Evolutionary conservation across 495 filamentous ascomycete species (phyloP), one percentile per base, ranked within the genome.

Genomic region (Lasiosphaeriaceae sp.): DNA sequence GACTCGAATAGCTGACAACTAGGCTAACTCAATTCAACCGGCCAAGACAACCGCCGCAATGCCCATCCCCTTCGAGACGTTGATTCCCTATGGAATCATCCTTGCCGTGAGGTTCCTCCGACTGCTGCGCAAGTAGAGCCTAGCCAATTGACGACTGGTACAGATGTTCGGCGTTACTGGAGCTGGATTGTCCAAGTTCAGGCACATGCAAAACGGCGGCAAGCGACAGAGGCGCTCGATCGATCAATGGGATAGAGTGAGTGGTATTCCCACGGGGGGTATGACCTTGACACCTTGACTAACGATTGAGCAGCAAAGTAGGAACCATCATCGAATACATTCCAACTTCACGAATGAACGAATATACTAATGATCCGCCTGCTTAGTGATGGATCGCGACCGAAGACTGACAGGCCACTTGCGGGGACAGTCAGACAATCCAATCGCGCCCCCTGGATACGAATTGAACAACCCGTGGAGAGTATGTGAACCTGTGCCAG

Each of bases 381-480:
- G 16, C 24, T 62, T 62, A 97, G 94, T 99, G 95, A 96, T 97
- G 92, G 88, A 97, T 56, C 84, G 94, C 66, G 94, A 99, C 70
- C 77, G 86, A 62, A 81, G 94, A 67, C 81, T 99, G 70, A 99
- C 94, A 49, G 94, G 94, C 58, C 82, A 71, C 49, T 63, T 88
- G 65, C 81, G 95, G 76, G 95, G 92, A 39, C 94, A 99, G 72
- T 88, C 85, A 62, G 88, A 93, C 74, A 87, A 86, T 49, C 77
- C 83, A 48, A 70, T 77, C 56, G 94, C 94, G 35, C 95, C 94
- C 16, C 75, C 80, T 41, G 93, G 92, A 35, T 99, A 95, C 77
- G 93, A 96, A 66, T 63, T 96, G 65, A 97, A 87, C 81, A 96
- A 96, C 73, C 88, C 90, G 26, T 99, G 95, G 95, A 92, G 83